Evolutionary conservation across 495 filamentous ascomycete genomes (phyloP).

Genomic region (Geopyxis carbonaria): DNA sequence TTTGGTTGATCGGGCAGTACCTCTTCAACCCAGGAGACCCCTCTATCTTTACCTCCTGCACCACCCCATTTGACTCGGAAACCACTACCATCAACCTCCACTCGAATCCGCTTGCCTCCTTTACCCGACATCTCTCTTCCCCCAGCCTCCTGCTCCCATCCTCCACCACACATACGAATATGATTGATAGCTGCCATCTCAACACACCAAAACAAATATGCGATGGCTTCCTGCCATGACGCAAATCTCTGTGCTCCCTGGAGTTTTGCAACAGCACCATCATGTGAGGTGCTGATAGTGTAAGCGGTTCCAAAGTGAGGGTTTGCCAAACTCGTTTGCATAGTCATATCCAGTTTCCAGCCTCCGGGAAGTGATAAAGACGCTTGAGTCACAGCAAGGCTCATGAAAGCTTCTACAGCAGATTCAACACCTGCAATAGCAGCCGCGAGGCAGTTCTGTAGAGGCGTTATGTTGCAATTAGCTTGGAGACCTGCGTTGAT

Average conservation of each 20-base stretch:
- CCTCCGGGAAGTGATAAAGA: slow-evolving; percentile 19
- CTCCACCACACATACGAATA: slow-evolving; percentile 13
- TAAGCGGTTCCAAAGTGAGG: slow-evolving; percentile 19
- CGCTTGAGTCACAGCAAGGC: slow-evolving; percentile 17
- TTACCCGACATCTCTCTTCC: slow-evolving; percentile 23
- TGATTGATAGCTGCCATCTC: slow-evolving; percentile 23
- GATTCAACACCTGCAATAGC: slow-evolving; percentile 15
- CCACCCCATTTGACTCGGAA: slow-evolving; percentile 15
- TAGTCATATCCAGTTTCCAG: slow-evolving; percentile 18
- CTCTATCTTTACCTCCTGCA: slow-evolving; percentile 18
- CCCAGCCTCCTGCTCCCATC: slow-evolving; percentile 23
- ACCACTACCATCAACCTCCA: slow-evolving; percentile 17
- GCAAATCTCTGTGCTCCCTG: slow-evolving; percentile 22
- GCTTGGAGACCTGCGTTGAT: slow-evolving; percentile 17
- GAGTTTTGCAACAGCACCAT: slow-evolving; percentile 16
- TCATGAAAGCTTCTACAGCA: slow-evolving; percentile 16
- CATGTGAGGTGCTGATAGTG: slow-evolving; percentile 19
- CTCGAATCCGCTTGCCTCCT: slow-evolving; percentile 13
- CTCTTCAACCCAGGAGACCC: slow-evolving; percentile 22
- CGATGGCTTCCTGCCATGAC: slow-evolving; percentile 15
- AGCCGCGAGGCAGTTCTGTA: slow-evolving; percentile 13
- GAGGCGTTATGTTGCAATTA: slow-evolving; percentile 12
- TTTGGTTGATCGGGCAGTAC: slow-evolving; percentile 1
- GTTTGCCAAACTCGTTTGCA: slow-evolving; percentile 16
- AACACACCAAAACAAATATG: slow-evolving; percentile 23